Evolutionary conservation across 352 stramenopile species (phyloP).

Genomic region (Pythium diclinum): DNA sequence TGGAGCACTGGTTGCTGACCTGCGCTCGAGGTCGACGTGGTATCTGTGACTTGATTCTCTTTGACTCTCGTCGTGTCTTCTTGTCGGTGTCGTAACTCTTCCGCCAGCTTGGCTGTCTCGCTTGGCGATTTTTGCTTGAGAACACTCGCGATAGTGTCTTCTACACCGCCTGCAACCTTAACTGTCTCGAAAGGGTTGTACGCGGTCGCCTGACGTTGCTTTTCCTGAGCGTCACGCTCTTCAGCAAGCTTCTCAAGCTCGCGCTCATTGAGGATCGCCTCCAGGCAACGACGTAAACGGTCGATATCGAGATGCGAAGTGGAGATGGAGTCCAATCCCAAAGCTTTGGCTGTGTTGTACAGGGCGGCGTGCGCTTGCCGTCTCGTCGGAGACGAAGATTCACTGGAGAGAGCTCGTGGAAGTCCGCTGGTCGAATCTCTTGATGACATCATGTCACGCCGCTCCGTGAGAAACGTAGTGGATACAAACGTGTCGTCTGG

Average conservation of each 20-base stretch:
- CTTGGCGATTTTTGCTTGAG: conserved; percentile 28
- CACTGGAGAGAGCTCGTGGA: background rate
- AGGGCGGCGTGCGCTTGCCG: conserved; percentile 8
- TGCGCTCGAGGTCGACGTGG: background rate
- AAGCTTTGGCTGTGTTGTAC: conserved; percentile 5
- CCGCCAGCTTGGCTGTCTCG: conserved; percentile 24
- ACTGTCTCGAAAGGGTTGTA: conserved; percentile 64
- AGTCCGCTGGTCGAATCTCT: background rate
- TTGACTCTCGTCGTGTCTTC: conserved; percentile 34
- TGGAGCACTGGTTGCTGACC: conserved; percentile 6
- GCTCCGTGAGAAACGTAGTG: conserved; percentile 57
- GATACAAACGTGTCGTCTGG: conserved; percentile 25
- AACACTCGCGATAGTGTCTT: conserved; percentile 39
- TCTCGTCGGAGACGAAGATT: conserved; percentile 11
- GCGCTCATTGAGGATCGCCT: conserved; percentile 36
- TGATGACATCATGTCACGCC: background rate
- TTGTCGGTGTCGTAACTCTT: conserved; percentile 55
- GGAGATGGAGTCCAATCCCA: background rate
- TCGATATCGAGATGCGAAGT: conserved; percentile 8
- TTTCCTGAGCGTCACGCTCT: conserved; percentile 22
- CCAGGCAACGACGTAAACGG: conserved; percentile 27
- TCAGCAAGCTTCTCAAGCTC: conserved; percentile 32
- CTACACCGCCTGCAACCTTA: conserved; percentile 48
- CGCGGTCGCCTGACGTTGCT: conserved; percentile 17
- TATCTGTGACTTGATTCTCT: background rate